Evolutionary conservation across 1,284 basidiomycete genomes (phyloP), one percentile per base, ranked within the genome.

Genomic region (Pyrrhoderma lamaoense): DNA sequence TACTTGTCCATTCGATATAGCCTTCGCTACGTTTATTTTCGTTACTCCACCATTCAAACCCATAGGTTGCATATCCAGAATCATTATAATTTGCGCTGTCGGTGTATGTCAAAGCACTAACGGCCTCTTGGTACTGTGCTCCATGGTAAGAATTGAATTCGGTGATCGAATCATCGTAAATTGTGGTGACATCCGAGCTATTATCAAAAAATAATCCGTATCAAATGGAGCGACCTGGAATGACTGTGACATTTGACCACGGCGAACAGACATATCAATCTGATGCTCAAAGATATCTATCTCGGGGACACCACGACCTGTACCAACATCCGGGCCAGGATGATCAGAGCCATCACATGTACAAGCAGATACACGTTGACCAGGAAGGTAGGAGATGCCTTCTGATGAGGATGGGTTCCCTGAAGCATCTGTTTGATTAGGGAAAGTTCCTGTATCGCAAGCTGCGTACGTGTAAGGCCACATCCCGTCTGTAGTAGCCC

Each of bases 221-320:
- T 73, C 68, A 56, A 71, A 75, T 14, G 66, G 66, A 35, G 71
- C 72, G 49, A 69, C 61, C 57, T 74, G 73, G 39, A 62, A 63
- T 1, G 70, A 72, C 57, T 74, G 72, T 8, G 71, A 74, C 4
- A 69, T 68, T 31, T 64, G 56, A 21, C 67, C 67, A 18, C 65
- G 59, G 22, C 59, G 54, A 3, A 42, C 46, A 8, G 45, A 42
- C 3, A 57, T 50, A 34, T 63, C 60, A 35, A 64, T 61, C 60
- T 76, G 73, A 1, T 72, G 75, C 59, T 79, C 77, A 56, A 79
- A 66, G 45, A 78, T 63, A 47, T 80, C 78, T 56, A 80, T 77
- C 60, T 80, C 77, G 5, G 77, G 76, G 0, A 72, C 71, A 13
- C 71, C 64, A 16, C 78, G 64, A 9, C 77, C 78, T 25, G 65